Percentiles rank a stretch among this genome's conserved stretches.
Conservation (phyloP, 371 early-diverging fungal species). For the Mucor plumbeus region DNA sequence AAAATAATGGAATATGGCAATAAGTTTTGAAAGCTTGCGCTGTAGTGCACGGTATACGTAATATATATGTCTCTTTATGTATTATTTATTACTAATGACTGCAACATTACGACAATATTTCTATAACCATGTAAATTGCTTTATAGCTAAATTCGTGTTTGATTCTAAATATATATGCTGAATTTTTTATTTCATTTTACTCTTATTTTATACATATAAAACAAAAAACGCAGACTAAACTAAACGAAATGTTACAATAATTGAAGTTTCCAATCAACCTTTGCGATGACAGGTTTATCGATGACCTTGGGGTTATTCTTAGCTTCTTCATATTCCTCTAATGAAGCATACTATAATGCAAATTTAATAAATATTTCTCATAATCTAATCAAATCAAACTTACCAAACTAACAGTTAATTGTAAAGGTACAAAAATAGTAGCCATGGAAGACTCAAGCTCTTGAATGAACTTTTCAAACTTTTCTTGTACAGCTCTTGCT, state of each 20-base stretch:
- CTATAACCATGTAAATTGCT: no score
- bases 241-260: conserved; percentile 30
- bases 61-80: no score
- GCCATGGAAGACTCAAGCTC: conserved; percentile 34
- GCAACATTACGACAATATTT: no score
- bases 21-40: no score
- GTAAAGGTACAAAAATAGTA: conserved; percentile 54
- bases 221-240: background rate
- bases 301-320: conserved; percentile 34
- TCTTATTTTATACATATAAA: background rate
- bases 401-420: conserved; percentile 46
- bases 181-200: no score
- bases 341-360: conserved; percentile 39
- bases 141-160: no score
- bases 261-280: conserved; percentile 50
- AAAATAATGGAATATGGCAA: no score
- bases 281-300: conserved; percentile 51
- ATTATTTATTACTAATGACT: no score
- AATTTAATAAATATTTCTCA: background rate
- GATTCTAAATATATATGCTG: no score
- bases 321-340: conserved; percentile 48
- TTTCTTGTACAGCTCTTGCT: conserved; percentile 49
- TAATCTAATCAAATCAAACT: conserved; percentile 4
- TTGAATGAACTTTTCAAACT: conserved; percentile 45
- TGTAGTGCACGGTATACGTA: no score